A percentile compares a stretch with the other conserved stretches of the same genome.
Conservation (phyloP, 371 early-diverging fungal species). For the Mucor lusitanicus region DNA sequence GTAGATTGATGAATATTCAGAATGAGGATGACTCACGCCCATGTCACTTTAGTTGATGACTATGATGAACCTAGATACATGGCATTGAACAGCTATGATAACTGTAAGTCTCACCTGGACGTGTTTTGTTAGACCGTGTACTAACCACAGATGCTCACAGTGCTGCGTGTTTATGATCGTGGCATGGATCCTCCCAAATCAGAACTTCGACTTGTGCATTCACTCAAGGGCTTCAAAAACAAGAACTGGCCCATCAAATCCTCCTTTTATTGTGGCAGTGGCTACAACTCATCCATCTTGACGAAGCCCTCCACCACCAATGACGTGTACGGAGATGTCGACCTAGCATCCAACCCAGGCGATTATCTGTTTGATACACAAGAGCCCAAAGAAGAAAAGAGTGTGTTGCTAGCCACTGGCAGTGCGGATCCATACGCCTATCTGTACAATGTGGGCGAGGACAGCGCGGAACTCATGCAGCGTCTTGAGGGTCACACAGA, state of each 20-base stretch:
- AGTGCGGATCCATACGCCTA: slow-evolving; percentile 87
- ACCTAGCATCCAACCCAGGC: slow-evolving; percentile 25
- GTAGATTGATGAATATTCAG: background rate
- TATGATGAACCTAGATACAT: slow-evolving; percentile 82
- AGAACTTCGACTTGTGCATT: slow-evolving; percentile 65
- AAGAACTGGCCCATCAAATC: slow-evolving; percentile 90
- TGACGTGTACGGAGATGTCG: slow-evolving; percentile 45
- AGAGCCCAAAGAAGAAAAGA: slow-evolving; percentile 56
- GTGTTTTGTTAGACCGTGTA: background rate
- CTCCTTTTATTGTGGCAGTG: slow-evolving; percentile 74
- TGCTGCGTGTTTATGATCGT: slow-evolving; percentile 84
- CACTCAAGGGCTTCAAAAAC: slow-evolving; percentile 84
- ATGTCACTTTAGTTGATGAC: slow-evolving; percentile 40
- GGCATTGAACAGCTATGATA: slow-evolving; percentile 88
- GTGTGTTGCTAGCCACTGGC: slow-evolving; percentile 80
- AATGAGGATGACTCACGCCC: background rate
- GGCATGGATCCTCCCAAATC: slow-evolving; percentile 76
- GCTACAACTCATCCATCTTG: slow-evolving; percentile 55
- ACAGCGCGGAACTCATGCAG: slow-evolving; percentile 73
- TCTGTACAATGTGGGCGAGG: slow-evolving; percentile 78
- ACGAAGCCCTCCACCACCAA: slow-evolving; percentile 34
- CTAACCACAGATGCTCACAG: slow-evolving; percentile 29
- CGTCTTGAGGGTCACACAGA: slow-evolving; percentile 86
- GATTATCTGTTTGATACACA: slow-evolving; percentile 46
- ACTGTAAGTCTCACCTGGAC: slow-evolving; percentile 53